Base-by-base conservation (phyloP, 306 rosid species). In the Delonix regia region DNA sequence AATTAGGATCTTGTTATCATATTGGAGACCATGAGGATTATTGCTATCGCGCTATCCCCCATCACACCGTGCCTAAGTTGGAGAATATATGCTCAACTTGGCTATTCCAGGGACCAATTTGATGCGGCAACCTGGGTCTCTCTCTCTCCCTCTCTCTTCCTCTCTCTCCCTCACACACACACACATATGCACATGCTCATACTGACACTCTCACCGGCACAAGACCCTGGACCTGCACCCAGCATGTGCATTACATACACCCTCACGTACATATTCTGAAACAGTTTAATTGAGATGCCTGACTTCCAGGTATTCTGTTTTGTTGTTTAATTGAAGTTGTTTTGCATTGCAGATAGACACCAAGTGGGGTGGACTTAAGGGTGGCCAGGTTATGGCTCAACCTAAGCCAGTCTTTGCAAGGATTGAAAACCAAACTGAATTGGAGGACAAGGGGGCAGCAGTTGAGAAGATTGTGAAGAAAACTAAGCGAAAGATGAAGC, bases 1-100 rank as follows among this genome's bases (percentile, higher is more conserved):
- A 80, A 9, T 22, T 95, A 95, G 98, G 99, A 95, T 85, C 99
- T 95, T 64, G 98, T 95, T 44, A 89, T 92, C 77, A 85, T 95
- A 88, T 74, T 92, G 64, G 99, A 95, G 89, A 87, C 96, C 0
- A 79, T 86, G 93, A 84, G 98, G 84, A 92, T 95, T 49, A 87
- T 92, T 49, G 97, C 99, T 1, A 65, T 95, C 53, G 88, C 98
- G 15, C 82, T 95, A 59, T 87, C 89, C 33, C 99, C 99, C 5
- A 86, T 91, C 24, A 78, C 97, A 14, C 98, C 99, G 4, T 75
- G 89, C 87, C 80, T 95, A 89, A 82, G 92, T 73, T 82, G 91
- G 97, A 91, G 96, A 89, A 87, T 95, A 85, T 92, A 95, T 79
- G 86, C 73, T 53, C 99, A 95, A 69, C 96, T 92, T 60, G 98